Base-by-base conservation (phyloP, 1,284 basidiomycete genomes). In the Cryptococcus sp. region DNA sequence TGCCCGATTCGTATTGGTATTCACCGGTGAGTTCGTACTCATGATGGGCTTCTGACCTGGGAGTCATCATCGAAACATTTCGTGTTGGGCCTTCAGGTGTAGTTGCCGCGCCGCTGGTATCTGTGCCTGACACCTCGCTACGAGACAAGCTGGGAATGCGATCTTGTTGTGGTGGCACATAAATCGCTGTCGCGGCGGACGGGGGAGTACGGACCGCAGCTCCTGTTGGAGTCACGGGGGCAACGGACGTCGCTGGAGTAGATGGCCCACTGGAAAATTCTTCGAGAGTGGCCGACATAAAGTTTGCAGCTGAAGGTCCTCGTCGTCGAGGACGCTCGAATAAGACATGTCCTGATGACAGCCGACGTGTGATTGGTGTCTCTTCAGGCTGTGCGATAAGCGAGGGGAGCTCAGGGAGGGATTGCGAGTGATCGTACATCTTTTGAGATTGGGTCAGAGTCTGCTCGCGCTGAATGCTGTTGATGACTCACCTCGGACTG, bases 141-240 rank as follows among this genome's bases (percentile, higher is more conserved):
- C 70, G 61, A 10, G 72, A 69, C n/a, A 77, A 60, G 51, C 75
- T 77, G 1, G 75, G 75, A 19, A 77, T 67, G 1, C 72, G 65
- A 11, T 70, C 70, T 22, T 66, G 46, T 10, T 35, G 31, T 15
- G 41, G 56, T 2, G 53, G 53, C 3, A 56, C 20, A 16, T 54
- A 53, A 19, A 60, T 45, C 8, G 59, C 31, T 10, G 62, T 47
- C 17, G 44, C 15, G 15, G 20, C 25, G 17, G 53, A 53, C 31
- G 31, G 31, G 13, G 31, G 31, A 35, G 7, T 35, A 35, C 8
- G 31, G n/a, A 27, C 7, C 6, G 42, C 39, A 19, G 53, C 35
- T 3, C 22, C 41, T 20, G 31, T 41, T 35, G 31, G 31, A 35
- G 31, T 35, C 31, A 35, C 31, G 31, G 31, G 31, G 16, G 50